Percentiles rank a stretch among this genome's conserved stretches.
phyloP scores from a whole-genome alignment of 441 rosid genomes.

The Rhodomyrtus psidioides region DNA sequence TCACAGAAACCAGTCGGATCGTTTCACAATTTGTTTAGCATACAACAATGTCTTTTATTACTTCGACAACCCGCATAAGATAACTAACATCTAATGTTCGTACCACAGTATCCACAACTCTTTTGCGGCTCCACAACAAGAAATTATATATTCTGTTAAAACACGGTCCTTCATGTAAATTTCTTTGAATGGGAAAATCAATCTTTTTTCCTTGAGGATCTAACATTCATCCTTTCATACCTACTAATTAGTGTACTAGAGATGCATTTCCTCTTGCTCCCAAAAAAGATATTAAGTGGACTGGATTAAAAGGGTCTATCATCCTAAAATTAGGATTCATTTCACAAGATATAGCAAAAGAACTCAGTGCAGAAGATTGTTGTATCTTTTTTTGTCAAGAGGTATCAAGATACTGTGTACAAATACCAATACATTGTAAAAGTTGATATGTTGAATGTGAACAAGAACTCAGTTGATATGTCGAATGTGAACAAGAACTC shows the following conservation, averaged over 20 bases:
- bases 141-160: constrained; percentile 2
- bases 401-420: neutral
- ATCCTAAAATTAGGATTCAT: neutral
- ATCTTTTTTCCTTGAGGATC: neutral
- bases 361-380: neutral
- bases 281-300: neutral
- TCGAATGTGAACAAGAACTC: neutral
- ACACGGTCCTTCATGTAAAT: neutral
- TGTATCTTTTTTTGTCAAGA: neutral
- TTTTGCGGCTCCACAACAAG: neutral
- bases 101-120: neutral
- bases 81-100: neutral
- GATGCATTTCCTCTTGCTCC: neutral
- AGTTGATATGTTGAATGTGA: neutral
- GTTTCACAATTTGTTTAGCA: constrained; percentile 2
- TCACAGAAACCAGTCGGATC: neutral
- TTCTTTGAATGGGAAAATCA: neutral
- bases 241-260: neutral
- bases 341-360: neutral
- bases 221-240: neutral
- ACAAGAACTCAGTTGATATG: neutral
- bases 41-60: constrained; percentile 3
- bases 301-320: neutral
- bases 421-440: neutral
- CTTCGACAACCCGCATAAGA: neutral